Conservation (phyloP, 768 basidiomycete species). For the Dendrothele bispora region DNA sequence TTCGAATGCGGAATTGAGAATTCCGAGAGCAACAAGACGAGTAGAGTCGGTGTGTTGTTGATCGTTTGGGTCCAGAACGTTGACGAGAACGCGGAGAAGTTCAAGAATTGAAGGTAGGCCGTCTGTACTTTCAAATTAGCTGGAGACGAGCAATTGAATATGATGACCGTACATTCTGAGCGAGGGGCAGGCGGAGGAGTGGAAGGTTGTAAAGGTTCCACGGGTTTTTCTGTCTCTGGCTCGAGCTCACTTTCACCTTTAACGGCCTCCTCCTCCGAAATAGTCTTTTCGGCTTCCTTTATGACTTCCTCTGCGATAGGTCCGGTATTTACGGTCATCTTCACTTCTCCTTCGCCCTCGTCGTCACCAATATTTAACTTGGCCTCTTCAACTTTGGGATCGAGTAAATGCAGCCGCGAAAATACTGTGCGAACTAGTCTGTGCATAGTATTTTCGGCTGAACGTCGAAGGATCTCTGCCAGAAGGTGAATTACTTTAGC, state of each 20-base stretch:
- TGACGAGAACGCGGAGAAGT: constrained; percentile 90
- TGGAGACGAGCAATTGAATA: constrained; percentile 14
- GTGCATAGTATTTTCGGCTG: constrained; percentile 89
- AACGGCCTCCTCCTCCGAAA: constrained; percentile 12
- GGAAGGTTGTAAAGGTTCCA: neutral
- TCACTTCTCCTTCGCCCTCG: constrained; percentile 57
- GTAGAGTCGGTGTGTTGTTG: constrained; percentile 97
- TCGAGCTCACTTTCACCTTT: constrained; percentile 12
- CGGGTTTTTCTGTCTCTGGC: constrained; percentile 13
- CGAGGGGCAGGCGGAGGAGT: constrained; percentile 29
- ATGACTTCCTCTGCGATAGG: no score
- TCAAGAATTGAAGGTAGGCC: constrained; percentile 92
- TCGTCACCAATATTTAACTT: constrained; percentile 54
- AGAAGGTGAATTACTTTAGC: constrained; percentile 5
- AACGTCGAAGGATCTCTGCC: constrained; percentile 81
- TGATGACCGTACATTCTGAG: constrained; percentile 38
- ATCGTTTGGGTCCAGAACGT: constrained; percentile 92
- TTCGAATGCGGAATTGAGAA: constrained; percentile 87
- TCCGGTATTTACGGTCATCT: constrained; percentile 53
- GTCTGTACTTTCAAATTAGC: constrained; percentile 41
- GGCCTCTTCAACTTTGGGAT: constrained; percentile 67
- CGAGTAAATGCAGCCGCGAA: constrained; percentile 62
- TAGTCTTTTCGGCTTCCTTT: constrained; percentile 19
- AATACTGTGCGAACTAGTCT: constrained; percentile 83
- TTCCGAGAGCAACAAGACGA: constrained; percentile 81